phyloP scores from a whole-genome alignment of 73 alveolate genomes.

The Breviolum minutum region DNA sequence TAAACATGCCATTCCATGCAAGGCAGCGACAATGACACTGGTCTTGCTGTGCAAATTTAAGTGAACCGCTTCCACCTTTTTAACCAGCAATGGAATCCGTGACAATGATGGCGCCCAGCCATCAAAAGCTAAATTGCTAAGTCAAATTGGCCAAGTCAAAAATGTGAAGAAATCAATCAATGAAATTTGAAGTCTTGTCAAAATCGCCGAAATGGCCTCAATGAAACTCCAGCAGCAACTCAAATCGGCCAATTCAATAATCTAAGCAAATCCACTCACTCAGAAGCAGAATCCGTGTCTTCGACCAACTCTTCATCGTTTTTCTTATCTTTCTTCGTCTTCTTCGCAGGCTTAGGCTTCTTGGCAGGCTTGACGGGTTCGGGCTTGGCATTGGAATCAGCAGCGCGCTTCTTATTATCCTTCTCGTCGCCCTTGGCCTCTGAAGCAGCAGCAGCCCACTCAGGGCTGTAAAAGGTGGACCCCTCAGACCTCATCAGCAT shows the following conservation, averaged over 20 bases:
- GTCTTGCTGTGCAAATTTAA: too few relatives aligned
- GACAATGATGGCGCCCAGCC: background rate
- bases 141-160: background rate
- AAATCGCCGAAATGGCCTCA: background rate
- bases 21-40: too few relatives aligned
- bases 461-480: background rate
- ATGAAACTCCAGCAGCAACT: too few relatives aligned
- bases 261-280: too few relatives aligned
- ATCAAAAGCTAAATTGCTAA: background rate
- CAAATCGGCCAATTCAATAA: too few relatives aligned
- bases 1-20: too few relatives aligned
- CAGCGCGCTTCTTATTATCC: background rate
- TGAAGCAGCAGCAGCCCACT: constrained; percentile 13
- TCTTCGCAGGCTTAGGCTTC: background rate
- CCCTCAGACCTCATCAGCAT: constrained; percentile 5
- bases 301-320: background rate
- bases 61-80: too few relatives aligned
- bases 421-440: background rate
- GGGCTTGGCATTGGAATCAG: background rate
- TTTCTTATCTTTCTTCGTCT: background rate
- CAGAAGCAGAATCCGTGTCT: background rate
- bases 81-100: too few relatives aligned
- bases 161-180: background rate
- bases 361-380: background rate
- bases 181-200: background rate